Conservation (phyloP, 805 yeast genomes). For the Danielozyma ontarioensis region DNA sequence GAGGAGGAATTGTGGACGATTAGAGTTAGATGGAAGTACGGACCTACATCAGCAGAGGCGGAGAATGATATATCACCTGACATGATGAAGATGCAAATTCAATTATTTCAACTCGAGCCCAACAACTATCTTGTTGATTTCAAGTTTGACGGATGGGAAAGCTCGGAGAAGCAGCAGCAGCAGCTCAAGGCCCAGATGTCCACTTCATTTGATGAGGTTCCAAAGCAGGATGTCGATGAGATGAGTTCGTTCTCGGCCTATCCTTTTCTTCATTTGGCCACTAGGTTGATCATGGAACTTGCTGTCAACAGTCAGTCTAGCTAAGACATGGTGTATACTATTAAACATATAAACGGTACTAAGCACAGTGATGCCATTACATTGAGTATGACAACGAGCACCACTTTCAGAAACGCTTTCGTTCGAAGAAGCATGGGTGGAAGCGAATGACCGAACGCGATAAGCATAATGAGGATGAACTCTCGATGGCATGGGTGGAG, state of each 20-base stretch:
- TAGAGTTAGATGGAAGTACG: slow-evolving; percentile 87
- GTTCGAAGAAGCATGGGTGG: too few species aligned
- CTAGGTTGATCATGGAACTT: slow-evolving; percentile 88
- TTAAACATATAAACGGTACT: too few species aligned
- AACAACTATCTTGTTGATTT: slow-evolving; percentile 94
- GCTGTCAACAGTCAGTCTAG: slow-evolving; percentile 84
- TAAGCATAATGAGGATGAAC: too few species aligned
- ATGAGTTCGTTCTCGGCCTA: slow-evolving; percentile 91
- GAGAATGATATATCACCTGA: slow-evolving; percentile 50
- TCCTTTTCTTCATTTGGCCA: slow-evolving; percentile 90
- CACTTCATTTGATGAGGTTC: slow-evolving; percentile 2
- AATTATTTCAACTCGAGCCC: slow-evolving; percentile 90
- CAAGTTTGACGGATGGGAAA: slow-evolving; percentile 97
- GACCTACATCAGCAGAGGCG: slow-evolving; percentile 14
- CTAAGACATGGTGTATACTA: slow-evolving; percentile 4
- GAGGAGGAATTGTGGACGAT: slow-evolving; percentile 97
- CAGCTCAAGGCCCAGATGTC: not conserved
- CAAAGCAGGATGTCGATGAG: slow-evolving; percentile 50
- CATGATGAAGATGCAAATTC: slow-evolving; percentile 94
- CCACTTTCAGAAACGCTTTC: too few species aligned
- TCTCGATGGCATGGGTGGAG: slow-evolving; percentile 28
- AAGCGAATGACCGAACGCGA: too few species aligned
- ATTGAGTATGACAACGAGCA: too few species aligned
- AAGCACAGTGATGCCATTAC: too few species aligned
- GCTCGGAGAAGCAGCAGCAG: slow-evolving; percentile 18